These are phyloP conservation scores for Fistulifera pelliculosa DNA, from an alignment of 108 stramenopile species.

Conservation along the genomic window DNA sequence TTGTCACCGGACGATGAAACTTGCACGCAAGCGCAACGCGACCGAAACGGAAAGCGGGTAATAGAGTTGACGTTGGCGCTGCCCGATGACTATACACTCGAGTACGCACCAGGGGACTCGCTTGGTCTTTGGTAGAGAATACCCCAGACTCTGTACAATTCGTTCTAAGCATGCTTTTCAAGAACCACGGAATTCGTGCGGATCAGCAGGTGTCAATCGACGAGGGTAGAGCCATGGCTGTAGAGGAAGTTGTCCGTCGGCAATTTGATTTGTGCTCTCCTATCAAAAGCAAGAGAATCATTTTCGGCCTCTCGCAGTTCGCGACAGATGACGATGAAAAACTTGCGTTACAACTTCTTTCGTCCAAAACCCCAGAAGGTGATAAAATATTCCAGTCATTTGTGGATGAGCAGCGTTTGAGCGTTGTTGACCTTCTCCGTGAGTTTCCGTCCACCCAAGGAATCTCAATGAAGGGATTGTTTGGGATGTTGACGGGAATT, in stretches of 20 bases:
- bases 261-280: slow-evolving; percentile 65
- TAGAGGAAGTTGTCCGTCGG: slow-evolving; percentile 47
- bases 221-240: slow-evolving; percentile 32
- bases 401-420: slow-evolving; percentile 64
- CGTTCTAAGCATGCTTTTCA: slow-evolving; percentile 42
- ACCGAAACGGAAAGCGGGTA: slow-evolving; percentile 77
- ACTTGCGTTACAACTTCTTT: slow-evolving; percentile 46
- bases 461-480: slow-evolving; percentile 60
- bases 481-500: slow-evolving; percentile 59
- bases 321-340: slow-evolving; percentile 47
- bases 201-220: slow-evolving; percentile 58
- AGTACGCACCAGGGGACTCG: slow-evolving; percentile 89
- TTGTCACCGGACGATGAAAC: slow-evolving; percentile 9
- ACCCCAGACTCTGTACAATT: slow-evolving; percentile 34
- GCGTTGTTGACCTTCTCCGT: slow-evolving; percentile 68
- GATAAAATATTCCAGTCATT: slow-evolving; percentile 31
- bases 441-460: slow-evolving; percentile 79
- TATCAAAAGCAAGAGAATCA: slow-evolving; percentile 52
- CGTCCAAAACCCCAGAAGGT: slow-evolving; percentile 30
- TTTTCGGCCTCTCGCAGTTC: slow-evolving; percentile 50
- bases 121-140: slow-evolving; percentile 78
- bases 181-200: slow-evolving; percentile 44
- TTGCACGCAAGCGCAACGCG: slow-evolving; percentile 5
- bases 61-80: slow-evolving; percentile 68
- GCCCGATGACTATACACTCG: slow-evolving; percentile 69